Evolutionary conservation across 495 filamentous ascomycete species (phyloP).

Genomic region (Penicillium samsonianum): DNA sequence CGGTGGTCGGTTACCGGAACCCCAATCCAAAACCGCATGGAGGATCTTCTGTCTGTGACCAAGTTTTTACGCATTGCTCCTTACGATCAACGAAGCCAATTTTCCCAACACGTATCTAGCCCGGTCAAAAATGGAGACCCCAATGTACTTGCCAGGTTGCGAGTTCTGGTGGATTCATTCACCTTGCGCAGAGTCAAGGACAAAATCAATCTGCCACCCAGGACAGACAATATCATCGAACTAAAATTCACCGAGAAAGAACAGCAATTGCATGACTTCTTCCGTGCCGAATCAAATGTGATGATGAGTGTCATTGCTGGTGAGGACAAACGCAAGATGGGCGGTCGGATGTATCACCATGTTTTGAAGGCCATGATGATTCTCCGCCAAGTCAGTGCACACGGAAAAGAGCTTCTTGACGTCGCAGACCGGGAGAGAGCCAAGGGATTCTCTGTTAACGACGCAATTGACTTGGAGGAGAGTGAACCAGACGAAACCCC

Average conservation of each 20-base stretch:
- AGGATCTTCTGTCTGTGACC: conserved; percentile 87
- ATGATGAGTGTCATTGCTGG: conserved; percentile 58
- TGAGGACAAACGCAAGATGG: conserved; percentile 60
- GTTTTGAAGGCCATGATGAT: conserved; percentile 89
- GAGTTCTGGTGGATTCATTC: conserved; percentile 88
- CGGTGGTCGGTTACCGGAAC: conserved; percentile 97
- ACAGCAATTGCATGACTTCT: conserved; percentile 57
- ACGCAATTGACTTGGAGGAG: conserved; percentile 84
- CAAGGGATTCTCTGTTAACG: conserved; percentile 74
- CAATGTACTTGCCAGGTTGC: conserved; percentile 78
- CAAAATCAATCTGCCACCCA: conserved; percentile 75
- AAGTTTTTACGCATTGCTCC: conserved; percentile 85
- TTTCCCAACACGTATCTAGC: conserved; percentile 72
- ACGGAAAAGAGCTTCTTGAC: conserved; percentile 83
- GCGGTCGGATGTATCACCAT: conserved; percentile 82
- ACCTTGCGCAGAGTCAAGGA: conserved; percentile 93
- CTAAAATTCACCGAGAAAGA: conserved; percentile 61
- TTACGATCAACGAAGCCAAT: conserved; percentile 76
- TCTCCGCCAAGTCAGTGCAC: conserved; percentile 85
- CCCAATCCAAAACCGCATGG: conserved; percentile 86
- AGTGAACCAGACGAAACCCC: conserved; percentile 62
- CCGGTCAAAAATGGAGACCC: conserved; percentile 79
- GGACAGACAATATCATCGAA: conserved; percentile 67
- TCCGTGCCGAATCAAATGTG: conserved; percentile 62
- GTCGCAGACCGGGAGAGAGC: conserved; percentile 76